Conservation (phyloP, 768 basidiomycete genomes). For the Rhodotorula graminis region DNA sequence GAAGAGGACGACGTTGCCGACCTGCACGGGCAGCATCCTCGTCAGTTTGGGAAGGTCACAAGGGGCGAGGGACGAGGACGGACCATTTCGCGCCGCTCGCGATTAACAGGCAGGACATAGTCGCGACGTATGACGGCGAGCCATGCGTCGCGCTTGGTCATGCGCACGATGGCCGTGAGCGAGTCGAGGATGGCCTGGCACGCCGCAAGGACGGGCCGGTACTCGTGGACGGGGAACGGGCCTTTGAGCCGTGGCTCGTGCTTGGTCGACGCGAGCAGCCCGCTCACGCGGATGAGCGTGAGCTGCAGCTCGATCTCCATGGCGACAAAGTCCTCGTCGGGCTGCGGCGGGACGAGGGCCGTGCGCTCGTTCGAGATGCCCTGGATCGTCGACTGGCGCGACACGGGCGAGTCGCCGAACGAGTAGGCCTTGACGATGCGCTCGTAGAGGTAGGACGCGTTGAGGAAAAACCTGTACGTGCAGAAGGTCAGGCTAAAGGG, state of each 20-base stretch:
- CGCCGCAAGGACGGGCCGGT: slow-evolving; percentile 54
- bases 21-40: slow-evolving; percentile 49
- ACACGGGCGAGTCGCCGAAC: slow-evolving; percentile 51
- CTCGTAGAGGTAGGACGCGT: slow-evolving; percentile 91
- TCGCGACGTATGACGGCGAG: slow-evolving; percentile 60
- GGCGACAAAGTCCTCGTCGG: slow-evolving; percentile 22
- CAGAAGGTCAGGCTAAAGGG: background rate
- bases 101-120: slow-evolving; percentile 85
- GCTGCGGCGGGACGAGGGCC: background rate
- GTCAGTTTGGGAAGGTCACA: background rate
- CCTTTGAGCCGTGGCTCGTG: slow-evolving; percentile 94
- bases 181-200: slow-evolving; percentile 72
- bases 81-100: slow-evolving; percentile 76
- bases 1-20: slow-evolving; percentile 86
- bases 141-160: slow-evolving; percentile 95
- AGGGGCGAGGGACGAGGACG: too few species aligned
- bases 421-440: slow-evolving; percentile 84
- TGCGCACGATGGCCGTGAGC: slow-evolving; percentile 92
- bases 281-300: slow-evolving; percentile 70
- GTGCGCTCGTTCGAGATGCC: background rate
- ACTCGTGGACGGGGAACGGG: slow-evolving; percentile 80
- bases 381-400: slow-evolving; percentile 1
- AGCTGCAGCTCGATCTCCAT: slow-evolving; percentile 89
- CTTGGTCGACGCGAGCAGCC: slow-evolving; percentile 76
- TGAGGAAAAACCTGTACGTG: slow-evolving; percentile 70